Conservation (phyloP, 192 early-diverging fungal species). For the Lunasporangiospora selenospora region DNA sequence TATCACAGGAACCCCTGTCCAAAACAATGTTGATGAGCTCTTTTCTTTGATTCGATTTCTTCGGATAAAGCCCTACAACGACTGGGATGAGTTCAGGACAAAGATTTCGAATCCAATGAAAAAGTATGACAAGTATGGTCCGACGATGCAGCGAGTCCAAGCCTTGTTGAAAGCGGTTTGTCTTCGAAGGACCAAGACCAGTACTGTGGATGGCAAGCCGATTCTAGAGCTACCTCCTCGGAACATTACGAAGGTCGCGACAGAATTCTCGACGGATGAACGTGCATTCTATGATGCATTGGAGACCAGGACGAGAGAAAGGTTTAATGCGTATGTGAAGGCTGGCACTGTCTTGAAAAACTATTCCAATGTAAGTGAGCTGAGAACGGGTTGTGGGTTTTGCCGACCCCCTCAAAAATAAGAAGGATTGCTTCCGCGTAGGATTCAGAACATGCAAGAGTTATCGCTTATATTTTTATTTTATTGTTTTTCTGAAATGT, state of each 20-base stretch:
- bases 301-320: conserved; percentile 37
- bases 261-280: conserved; percentile 60
- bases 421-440: neutral
- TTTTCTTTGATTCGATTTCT: conserved; percentile 77
- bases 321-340: conserved; percentile 56
- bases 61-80: conserved; percentile 60
- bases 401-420: too few relatives aligned
- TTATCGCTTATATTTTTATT: neutral
- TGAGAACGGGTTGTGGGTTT: too few relatives aligned
- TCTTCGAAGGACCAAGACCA: conserved; percentile 75
- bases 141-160: conserved; percentile 62
- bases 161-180: conserved; percentile 63
- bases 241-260: conserved; percentile 49
- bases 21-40: conserved; percentile 75
- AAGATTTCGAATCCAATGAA: conserved; percentile 57
- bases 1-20: conserved; percentile 52
- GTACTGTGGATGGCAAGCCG: conserved; percentile 66
- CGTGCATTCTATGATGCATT: conserved; percentile 62
- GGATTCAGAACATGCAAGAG: neutral
- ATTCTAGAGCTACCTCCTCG: conserved; percentile 67
- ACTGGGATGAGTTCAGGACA: conserved; percentile 55
- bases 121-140: conserved; percentile 20
- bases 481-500: neutral
- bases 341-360: conserved; percentile 61
- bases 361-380: conserved; percentile 57